Percentiles rank a stretch among this genome's conserved stretches.
phyloP scores from a whole-genome alignment of 129 eudicot genomes.

The Centrapalus pauciflorus region DNA sequence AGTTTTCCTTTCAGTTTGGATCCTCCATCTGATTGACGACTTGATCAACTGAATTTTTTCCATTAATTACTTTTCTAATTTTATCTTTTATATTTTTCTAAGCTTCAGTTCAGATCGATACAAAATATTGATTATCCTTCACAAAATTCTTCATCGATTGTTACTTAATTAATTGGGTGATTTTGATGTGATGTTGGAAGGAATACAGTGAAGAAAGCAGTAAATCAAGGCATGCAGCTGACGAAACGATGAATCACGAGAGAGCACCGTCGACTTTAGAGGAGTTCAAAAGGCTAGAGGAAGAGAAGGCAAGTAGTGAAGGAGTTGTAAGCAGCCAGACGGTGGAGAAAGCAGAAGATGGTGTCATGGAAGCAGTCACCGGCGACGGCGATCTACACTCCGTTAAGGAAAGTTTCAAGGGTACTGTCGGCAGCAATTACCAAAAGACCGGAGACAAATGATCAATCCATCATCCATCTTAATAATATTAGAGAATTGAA shows the following conservation, averaged over 20 bases:
- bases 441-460: slow-evolving; percentile 8
- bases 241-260: slow-evolving; percentile 17
- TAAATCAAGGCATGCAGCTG: not conserved
- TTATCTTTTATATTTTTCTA: not conserved
- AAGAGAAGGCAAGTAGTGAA: slow-evolving; percentile 40
- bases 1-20: no score
- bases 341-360: slow-evolving; percentile 28
- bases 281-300: slow-evolving; percentile 40
- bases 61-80: not conserved
- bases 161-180: not conserved
- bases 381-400: slow-evolving; percentile 4
- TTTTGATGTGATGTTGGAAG: slow-evolving; percentile 3
- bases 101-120: not conserved
- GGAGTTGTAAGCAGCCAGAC: slow-evolving; percentile 40
- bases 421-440: slow-evolving; percentile 19
- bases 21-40: not conserved
- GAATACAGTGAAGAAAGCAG: slow-evolving; percentile 23
- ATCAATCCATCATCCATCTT: no score
- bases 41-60: not conserved
- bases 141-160: no score
- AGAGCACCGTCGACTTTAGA: slow-evolving; percentile 40
- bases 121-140: not conserved
- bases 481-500: not conserved
- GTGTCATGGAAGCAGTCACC: slow-evolving; percentile 16
- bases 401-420: slow-evolving; percentile 32